Evolutionary conservation across 1,284 basidiomycete genomes (phyloP), one percentile per base, ranked within the genome.

Genomic region (Ustilago xerochloae): DNA sequence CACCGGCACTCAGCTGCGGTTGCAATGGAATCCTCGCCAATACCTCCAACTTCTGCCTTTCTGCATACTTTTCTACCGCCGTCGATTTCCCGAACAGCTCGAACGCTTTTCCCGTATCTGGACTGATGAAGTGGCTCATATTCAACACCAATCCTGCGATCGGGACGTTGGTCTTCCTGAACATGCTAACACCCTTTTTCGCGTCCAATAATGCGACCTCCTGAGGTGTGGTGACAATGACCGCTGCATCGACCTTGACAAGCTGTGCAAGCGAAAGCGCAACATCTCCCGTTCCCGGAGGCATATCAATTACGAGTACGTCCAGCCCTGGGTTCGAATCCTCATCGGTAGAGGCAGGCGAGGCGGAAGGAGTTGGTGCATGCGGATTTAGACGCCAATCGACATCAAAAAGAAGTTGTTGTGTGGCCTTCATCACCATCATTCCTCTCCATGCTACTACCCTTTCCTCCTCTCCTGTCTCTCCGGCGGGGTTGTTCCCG

Each of bases 381-480:
- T 35, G 52, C 1, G 71, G 68, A 13, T 71, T 51, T 4, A 64
- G 62, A 6, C 85, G 69, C 96, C 97, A 99, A 84, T 98, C 96
- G 2, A 98, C 94, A 77, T 98, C 94, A 81, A 99, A 98, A 0
- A 98, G 88, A 0, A 99, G 87, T 84, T 99, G 93, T 84, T 98
- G 96, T 0, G 96, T 94, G 24, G 96, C 95, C 84, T 99, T 99
- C 86, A 97, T 95, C 2, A 99, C 97, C 96, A 99, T 98, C 50
- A 98, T 89, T 1, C 96, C 96, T 36, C 96, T 88, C 96, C 96
- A 99, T 24, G 96, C 93, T 18, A 98, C 89, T 0, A 73, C 63
- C 22, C 50, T 49, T n/a, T 67, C 64, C 33, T 66, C 62, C 8
- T 39, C 35, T 9, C 32, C 52, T 9, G 13, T 30, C 6, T 39